These are phyloP conservation scores for Alternaria solani DNA, from an alignment of 2,329 filamentous ascomycete species.

Conservation along the genomic window DNA sequence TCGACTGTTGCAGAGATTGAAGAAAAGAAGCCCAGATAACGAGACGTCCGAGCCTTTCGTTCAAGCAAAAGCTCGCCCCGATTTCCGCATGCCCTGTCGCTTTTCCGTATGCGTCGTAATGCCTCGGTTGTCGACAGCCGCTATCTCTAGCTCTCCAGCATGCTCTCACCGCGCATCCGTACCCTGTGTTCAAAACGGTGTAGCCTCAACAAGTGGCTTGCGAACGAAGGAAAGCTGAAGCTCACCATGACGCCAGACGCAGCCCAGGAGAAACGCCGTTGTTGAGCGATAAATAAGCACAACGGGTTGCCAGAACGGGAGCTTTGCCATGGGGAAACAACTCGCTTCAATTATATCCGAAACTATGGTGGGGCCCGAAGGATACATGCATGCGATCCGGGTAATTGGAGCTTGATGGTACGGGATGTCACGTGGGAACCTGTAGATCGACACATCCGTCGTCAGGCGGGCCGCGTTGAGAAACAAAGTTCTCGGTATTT, in stretches of 20 bases:
- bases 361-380: not conserved
- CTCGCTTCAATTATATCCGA: not conserved
- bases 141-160: conserved; percentile 3
- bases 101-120: conserved; percentile 11
- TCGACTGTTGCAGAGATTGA: not conserved
- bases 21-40: not conserved
- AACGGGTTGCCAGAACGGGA: not conserved
- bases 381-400: conserved; percentile 3
- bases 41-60: not conserved
- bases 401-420: not conserved
- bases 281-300: not conserved
- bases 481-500: not conserved
- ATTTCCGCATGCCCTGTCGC: conserved; percentile 8
- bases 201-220: not conserved
- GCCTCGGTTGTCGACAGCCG: conserved; percentile 14
- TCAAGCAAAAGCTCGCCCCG: not conserved
- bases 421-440: not conserved
- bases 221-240: not conserved
- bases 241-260: not conserved
- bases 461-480: not conserved
- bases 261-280: not conserved
- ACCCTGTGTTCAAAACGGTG: not conserved
- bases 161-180: not conserved
- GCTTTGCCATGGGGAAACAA: conserved; percentile 2
- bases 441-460: not conserved